Conservation (phyloP, 1,284 basidiomycete genomes). For the Tylopilus sp. region DNA sequence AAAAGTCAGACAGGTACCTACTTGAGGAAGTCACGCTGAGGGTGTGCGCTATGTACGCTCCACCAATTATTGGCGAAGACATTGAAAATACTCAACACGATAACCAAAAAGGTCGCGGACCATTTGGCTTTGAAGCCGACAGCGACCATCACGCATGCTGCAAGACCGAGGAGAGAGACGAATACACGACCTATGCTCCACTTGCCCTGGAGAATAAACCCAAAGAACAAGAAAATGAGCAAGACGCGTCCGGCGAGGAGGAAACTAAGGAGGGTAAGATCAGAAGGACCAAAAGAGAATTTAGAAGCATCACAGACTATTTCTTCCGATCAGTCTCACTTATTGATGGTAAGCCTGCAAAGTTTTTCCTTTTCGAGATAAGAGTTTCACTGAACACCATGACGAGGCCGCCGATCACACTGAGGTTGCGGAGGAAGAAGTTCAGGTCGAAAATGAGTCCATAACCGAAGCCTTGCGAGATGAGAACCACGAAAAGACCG, state of each 20-base stretch:
- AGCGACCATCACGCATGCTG: constrained; percentile 96
- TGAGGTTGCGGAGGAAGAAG: constrained; percentile 97
- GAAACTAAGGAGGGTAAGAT: constrained; percentile 55
- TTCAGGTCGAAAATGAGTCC: constrained; percentile 96
- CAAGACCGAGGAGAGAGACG: constrained; percentile 84
- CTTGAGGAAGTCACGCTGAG: constrained; percentile 97
- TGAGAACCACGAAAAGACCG: constrained; percentile 86
- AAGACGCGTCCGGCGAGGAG: constrained; percentile 95
- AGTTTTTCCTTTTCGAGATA: constrained; percentile 80
- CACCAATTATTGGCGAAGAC: constrained; percentile 99
- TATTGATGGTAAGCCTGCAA: constrained; percentile 88
- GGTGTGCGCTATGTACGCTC: constrained; percentile 90
- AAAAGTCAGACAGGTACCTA: constrained; percentile 34
- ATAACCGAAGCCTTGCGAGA: constrained; percentile 94
- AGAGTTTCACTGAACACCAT: constrained; percentile 99
- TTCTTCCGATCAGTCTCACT: constrained; percentile 97
- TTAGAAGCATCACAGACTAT: constrained; percentile 63
- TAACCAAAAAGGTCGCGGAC: constrained; percentile 95
- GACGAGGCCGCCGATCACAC: constrained; percentile 87
- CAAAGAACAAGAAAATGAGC: constrained; percentile 98
- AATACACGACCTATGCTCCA: constrained; percentile 86
- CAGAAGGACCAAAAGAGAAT: constrained; percentile 5
- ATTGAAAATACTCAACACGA: constrained; percentile 92
- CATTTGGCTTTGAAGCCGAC: constrained; percentile 99
- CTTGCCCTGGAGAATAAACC: constrained; percentile 91